A percentile compares a stretch with the other conserved stretches of the same genome.
Conservation (phyloP, 2,329 filamentous ascomycete genomes). For the Neurospora crassa region DNA sequence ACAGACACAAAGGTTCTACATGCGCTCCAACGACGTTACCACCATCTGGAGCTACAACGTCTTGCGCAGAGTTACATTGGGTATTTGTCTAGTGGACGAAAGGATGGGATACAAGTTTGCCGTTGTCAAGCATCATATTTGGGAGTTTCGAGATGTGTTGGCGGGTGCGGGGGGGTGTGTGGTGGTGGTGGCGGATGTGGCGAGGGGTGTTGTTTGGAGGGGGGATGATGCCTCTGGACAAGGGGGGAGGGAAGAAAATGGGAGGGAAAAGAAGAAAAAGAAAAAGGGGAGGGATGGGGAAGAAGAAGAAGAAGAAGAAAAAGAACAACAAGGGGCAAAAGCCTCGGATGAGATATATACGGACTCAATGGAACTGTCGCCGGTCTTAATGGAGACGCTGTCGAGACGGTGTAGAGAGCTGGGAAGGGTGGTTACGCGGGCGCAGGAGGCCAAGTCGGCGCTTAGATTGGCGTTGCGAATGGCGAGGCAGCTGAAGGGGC, state of each 20-base stretch:
- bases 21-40: not conserved
- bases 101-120: not conserved
- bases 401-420: not conserved
- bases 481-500: not conserved
- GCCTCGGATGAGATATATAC: not conserved
- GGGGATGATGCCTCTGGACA: not conserved
- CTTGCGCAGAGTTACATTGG: not conserved
- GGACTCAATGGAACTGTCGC: not conserved
- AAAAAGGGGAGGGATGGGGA: not conserved
- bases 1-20: not conserved
- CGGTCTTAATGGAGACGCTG: not conserved
- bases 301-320: too few species aligned
- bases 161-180: not conserved
- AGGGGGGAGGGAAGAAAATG: too few species aligned
- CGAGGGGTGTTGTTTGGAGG: not conserved
- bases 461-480: not conserved
- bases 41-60: not conserved
- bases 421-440: not conserved
- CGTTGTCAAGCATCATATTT: not conserved
- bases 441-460: not conserved
- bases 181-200: not conserved
- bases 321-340: not conserved
- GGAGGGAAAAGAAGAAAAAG: too few species aligned
- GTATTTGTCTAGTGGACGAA: not conserved
- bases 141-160: not conserved